Conservation (phyloP, 2,329 filamentous ascomycete species). For the Macroventuria anomochaeta region DNA sequence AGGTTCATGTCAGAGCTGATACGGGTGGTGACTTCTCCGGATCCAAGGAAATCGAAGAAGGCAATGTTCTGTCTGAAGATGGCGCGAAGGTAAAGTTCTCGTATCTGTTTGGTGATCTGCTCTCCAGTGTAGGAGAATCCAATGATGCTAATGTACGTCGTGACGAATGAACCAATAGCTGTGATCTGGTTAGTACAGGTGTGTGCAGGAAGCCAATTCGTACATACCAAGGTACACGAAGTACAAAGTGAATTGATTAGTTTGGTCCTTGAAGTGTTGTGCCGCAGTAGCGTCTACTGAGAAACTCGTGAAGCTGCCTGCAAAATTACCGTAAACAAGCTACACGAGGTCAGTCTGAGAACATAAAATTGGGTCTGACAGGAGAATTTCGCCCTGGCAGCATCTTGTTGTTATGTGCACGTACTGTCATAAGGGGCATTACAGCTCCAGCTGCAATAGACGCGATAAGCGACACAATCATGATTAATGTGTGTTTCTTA, state of each 20-base stretch:
- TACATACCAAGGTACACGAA: conserved; percentile 48
- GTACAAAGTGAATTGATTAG: conserved; percentile 44
- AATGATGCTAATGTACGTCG: conserved; percentile 76
- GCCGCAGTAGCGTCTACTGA: conserved; percentile 39
- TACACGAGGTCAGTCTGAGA: conserved; percentile 9
- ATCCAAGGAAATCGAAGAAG: conserved; percentile 79
- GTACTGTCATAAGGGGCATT: conserved; percentile 73
- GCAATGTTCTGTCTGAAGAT: conserved; percentile 53
- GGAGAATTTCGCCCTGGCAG: neutral
- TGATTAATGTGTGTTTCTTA: conserved; percentile 49
- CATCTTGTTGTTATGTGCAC: conserved; percentile 5
- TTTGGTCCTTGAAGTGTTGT: conserved; percentile 38
- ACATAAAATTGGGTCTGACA: neutral
- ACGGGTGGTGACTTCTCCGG: conserved; percentile 92
- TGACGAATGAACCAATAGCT: conserved; percentile 61
- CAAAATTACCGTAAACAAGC: conserved; percentile 50
- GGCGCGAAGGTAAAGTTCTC: conserved; percentile 69
- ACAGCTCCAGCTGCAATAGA: conserved; percentile 76
- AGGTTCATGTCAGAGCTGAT: conserved; percentile 95
- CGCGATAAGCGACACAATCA: conserved; percentile 63
- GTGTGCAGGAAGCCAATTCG: conserved; percentile 42
- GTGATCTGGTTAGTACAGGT: conserved; percentile 3
- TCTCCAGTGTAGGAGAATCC: conserved; percentile 77
- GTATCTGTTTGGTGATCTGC: conserved; percentile 55
- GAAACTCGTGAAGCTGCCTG: conserved; percentile 47